phyloP scores from a whole-genome alignment of 352 stramenopile genomes.

The Phytopythium aichiense region DNA sequence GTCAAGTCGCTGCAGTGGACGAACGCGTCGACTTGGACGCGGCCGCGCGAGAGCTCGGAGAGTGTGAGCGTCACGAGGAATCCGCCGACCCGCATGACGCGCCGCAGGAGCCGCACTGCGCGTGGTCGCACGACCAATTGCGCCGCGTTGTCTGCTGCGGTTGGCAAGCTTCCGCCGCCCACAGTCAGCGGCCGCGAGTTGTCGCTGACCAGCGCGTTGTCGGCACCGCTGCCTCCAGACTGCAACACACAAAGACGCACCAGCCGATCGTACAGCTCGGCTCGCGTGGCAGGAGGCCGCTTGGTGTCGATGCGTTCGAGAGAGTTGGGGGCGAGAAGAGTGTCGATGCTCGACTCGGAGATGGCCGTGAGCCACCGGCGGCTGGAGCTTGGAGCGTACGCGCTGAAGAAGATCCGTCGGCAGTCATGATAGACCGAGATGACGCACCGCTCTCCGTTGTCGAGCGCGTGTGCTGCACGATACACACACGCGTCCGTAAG shows the following conservation, averaged over 20 bases:
- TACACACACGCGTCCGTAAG: slow-evolving; percentile 66
- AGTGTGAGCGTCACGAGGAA: slow-evolving; percentile 53
- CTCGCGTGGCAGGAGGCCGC: slow-evolving; percentile 31
- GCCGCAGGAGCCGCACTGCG: slow-evolving; percentile 50
- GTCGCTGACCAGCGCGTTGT: not conserved
- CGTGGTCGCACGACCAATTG: slow-evolving; percentile 46
- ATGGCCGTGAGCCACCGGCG: slow-evolving; percentile 52
- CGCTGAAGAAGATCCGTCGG: slow-evolving; percentile 56
- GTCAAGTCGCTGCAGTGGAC: slow-evolving; percentile 22
- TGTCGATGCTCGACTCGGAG: slow-evolving; percentile 50
- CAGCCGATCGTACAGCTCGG: slow-evolving; percentile 65
- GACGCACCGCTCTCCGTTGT: slow-evolving; percentile 39
- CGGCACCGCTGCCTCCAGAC: not conserved
- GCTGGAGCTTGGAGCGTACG: slow-evolving; percentile 53
- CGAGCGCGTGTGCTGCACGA: slow-evolving; percentile 39
- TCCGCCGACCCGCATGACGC: slow-evolving; percentile 37
- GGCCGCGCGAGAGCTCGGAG: slow-evolving; percentile 50
- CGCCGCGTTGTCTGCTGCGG: not conserved
- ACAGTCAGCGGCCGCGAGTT: not conserved
- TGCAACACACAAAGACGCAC: slow-evolving; percentile 53
- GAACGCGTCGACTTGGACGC: slow-evolving; percentile 56
- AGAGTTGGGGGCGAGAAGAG: slow-evolving; percentile 58
- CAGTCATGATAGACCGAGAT: slow-evolving; percentile 75
- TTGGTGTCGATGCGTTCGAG: slow-evolving; percentile 40
- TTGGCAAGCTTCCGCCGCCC: not conserved